Base-by-base conservation (phyloP, 768 basidiomycete species). In the Tulasnella sp. region DNA sequence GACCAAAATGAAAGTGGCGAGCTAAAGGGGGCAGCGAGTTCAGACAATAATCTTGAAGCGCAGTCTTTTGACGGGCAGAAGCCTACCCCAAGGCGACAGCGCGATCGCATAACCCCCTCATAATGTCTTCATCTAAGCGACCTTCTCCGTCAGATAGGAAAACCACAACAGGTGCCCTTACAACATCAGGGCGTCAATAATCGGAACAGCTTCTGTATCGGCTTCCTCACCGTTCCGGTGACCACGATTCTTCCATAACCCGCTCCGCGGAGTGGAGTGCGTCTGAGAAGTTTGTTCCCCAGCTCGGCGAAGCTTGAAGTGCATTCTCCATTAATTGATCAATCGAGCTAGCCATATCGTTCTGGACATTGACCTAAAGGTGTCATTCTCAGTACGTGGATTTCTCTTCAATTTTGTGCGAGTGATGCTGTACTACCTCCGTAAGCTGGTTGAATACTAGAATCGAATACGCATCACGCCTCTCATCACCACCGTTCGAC, bases 61-160 rank as follows among this genome's bases (percentile, higher is more conserved):
- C 2, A 3, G 10, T 16, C 13, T 16, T 32, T 35, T 5, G 18
- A 48, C 32, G 29, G 44, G 35, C 42, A 13, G 39, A 5, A 10
- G 15, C 82, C 35, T 79, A 88, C 88, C 89, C 89, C 3, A 85
- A 85, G n/a, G 83, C 82, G 29, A 87, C 78, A 0, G 89, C 85
- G 2, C 85, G 77, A 26, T 84, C 84, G 78, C 87, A 86, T 4
- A 89, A 74, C 74, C 85, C 84, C 32, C 85, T 84, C 71, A 88
- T 82, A 0, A 82, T 80, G 5, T 80, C 40, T 67, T 88, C 87
- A 0, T 61, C 70, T 23, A 87, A 83, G 1, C 11, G 5, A 70
- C 87, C 86, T 82, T 88, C 85, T 0, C 90, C 90, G 78, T 89
- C 89, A 0, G 89, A 90, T 9, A 90, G 84, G 82, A 90, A 90